Base-by-base conservation (phyloP, 257 asterid species). In the Salvia hispanica region DNA sequence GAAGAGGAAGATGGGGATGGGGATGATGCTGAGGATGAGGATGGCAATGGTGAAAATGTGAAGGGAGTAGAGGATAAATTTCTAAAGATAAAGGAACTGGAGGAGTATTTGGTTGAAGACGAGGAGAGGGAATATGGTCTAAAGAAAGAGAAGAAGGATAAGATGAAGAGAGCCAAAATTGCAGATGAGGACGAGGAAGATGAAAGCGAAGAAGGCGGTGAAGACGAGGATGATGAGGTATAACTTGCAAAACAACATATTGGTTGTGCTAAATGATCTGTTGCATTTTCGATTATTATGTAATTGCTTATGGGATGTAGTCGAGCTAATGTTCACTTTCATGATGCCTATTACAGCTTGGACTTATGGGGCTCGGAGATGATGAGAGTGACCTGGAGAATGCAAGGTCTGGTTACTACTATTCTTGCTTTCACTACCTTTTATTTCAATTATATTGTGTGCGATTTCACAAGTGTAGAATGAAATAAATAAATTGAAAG, bases 51-150 rank as follows among this genome's bases (percentile, higher is more conserved):
- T 66, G 67, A 70, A 45, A 66, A 58, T 33, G 74, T 6, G 47
- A 79, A 78, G 14, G 90, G 84, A 4, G 86, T 89, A 54, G 98
- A 92, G 62, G 98, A 90, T 71, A 74, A 72, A 74, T 93, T 93
- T 74, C 80, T 93, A 76, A 93, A 93, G 80, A 85, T 88, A 58
- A 80, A 86, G 34, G 97, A 93, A 77, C 66, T 93, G 85, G 94
- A 93, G 76, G 77, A 85, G 78, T 88, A 83, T 60, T 53, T 93
- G 77, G 79, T 73, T 57, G 85, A 76, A 39, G 97, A 88, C 50
- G 99, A 93, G 74, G 95, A 82, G 5, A 80, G 84, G 73, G 96
- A 88, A 72, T 93, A 86, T 73, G 97, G 96, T 42, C 10, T 76
- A 53, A 74, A 75, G 84, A 81, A 69, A 67, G 82, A 78, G 61